A percentile compares a stretch with the other conserved stretches of the same genome.
Evolutionary conservation across 2,329 filamentous ascomycete species (phyloP).

Genomic region (Epichloe aotearoae): DNA sequence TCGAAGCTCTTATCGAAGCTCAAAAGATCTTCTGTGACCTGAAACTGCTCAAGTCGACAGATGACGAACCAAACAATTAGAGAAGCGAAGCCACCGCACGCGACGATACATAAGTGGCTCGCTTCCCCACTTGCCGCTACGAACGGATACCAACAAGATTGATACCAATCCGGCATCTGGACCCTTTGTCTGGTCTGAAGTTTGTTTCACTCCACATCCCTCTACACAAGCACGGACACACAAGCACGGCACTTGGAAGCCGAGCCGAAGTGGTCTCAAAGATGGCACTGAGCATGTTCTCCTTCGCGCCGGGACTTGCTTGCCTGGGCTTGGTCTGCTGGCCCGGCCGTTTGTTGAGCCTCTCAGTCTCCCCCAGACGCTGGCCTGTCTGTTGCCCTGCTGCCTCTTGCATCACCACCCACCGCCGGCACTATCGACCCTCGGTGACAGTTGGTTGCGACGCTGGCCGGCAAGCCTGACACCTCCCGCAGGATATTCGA

Average conservation of each 20-base stretch:
- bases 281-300: neutral
- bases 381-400: neutral
- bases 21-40: neutral
- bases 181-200: neutral
- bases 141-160: neutral
- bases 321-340: neutral
- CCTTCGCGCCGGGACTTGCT: neutral
- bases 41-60: neutral
- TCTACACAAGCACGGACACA: neutral
- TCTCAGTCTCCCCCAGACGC: too few relatives aligned
- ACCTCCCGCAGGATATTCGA: too few relatives aligned
- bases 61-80: neutral
- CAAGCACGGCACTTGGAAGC: constrained; percentile 2
- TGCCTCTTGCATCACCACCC: neutral
- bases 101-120: neutral
- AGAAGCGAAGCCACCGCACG: neutral
- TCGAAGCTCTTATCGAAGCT: neutral
- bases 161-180: neutral
- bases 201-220: neutral
- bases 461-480: too few relatives aligned
- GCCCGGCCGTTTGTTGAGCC: neutral
- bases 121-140: neutral
- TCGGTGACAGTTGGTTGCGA: neutral
- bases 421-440: neutral
- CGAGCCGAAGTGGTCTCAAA: neutral